phyloP scores from a whole-genome alignment of 345 rosid genomes.

The Rhizophora mangle region DNA sequence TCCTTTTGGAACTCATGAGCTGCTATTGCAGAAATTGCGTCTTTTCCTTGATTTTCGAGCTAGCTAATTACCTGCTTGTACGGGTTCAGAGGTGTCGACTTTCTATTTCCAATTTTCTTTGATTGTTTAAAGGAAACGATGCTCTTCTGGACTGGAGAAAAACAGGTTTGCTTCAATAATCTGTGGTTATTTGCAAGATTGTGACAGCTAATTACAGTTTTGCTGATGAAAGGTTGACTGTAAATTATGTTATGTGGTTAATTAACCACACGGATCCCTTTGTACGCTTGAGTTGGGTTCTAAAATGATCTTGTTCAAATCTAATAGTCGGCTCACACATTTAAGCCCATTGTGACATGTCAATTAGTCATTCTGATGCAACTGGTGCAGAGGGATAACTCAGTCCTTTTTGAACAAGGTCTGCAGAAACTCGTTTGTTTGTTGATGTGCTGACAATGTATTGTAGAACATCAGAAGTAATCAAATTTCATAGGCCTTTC shows the following conservation, averaged over 20 bases:
- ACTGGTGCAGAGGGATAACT: too few species aligned
- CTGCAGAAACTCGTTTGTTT: too few species aligned
- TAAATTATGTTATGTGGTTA: neutral
- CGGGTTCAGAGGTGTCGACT: neutral
- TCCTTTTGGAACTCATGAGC: conserved; percentile 55
- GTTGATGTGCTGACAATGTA: too few species aligned
- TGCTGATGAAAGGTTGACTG: conserved; percentile 2
- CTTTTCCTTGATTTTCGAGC: conserved; percentile 79
- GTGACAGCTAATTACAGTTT: conserved; percentile 5
- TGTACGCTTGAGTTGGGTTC: neutral
- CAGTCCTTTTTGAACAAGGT: too few species aligned
- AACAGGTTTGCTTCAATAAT: neutral
- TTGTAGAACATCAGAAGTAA: too few species aligned
- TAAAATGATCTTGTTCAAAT: neutral
- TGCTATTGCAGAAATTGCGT: conserved; percentile 64
- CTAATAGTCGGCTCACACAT: neutral
- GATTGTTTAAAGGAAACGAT: neutral
- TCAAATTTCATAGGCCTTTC: too few species aligned
- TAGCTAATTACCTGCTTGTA: conserved; percentile 21
- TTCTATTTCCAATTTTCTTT: neutral
- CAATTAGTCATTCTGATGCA: too few species aligned
- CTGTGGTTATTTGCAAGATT: neutral
- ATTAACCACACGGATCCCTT: neutral
- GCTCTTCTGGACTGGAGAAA: neutral
- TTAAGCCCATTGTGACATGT: too few species aligned